A percentile compares a stretch with the other conserved stretches of the same genome.
These are phyloP conservation scores for Sphagnum fallax DNA, from an alignment of 228 moss, liverwort and hornwort genomes.

Conservation along the genomic window DNA sequence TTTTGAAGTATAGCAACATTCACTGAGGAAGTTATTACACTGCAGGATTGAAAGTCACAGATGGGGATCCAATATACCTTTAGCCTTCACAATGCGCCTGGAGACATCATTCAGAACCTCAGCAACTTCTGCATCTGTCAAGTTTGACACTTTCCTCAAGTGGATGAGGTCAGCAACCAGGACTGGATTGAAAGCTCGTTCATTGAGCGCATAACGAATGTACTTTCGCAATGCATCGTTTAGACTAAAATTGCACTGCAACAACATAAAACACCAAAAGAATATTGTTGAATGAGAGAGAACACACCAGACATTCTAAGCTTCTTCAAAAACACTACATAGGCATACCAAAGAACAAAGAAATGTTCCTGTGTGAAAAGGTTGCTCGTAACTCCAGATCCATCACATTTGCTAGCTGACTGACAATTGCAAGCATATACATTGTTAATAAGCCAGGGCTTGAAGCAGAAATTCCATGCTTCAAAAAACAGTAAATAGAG, in stretches of 20 bases:
- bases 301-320: neutral
- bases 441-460: neutral
- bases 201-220: conserved; percentile 83
- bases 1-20: too few relatives aligned
- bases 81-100: conserved; percentile 81
- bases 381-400: too few relatives aligned
- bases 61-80: conserved; percentile 28
- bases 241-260: conserved; percentile 66
- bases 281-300: neutral
- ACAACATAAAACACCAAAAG: conserved; percentile 11
- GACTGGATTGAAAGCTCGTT: conserved; percentile 88
- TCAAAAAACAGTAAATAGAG: neutral
- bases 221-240: conserved; percentile 84
- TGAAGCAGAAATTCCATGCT: neutral
- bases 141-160: conserved; percentile 63
- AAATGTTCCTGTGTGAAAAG: neutral
- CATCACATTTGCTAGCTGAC: too few relatives aligned
- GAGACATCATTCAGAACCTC: conserved; percentile 94
- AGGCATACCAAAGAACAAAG: neutral
- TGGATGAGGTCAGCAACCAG: conserved; percentile 90
- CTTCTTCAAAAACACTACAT: neutral
- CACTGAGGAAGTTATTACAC: too few relatives aligned
- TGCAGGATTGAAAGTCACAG: too few relatives aligned
- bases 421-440: too few relatives aligned
- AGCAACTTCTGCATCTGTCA: conserved; percentile 64